A percentile compares a stretch with the other conserved stretches of the same genome.
Conservation (phyloP, 495 filamentous ascomycete species). For the Daldinia concentrica region DNA sequence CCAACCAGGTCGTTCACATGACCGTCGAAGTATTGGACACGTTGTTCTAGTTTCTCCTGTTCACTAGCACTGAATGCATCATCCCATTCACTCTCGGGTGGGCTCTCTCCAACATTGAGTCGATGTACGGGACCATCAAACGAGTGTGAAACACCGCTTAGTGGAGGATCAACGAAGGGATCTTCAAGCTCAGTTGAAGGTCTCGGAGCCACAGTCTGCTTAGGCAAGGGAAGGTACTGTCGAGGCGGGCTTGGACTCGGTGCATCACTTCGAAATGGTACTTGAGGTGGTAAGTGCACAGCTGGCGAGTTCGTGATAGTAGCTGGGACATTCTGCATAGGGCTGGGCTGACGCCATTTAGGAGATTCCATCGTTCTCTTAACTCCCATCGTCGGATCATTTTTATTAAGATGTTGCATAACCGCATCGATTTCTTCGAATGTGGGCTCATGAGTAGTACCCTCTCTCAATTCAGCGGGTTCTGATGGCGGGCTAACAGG, state of each 20-base stretch:
- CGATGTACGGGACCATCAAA: slow-evolving; percentile 69
- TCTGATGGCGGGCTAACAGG: slow-evolving; percentile 45
- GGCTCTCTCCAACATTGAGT: slow-evolving; percentile 69
- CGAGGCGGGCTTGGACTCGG: slow-evolving; percentile 76
- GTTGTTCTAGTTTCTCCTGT: slow-evolving; percentile 78
- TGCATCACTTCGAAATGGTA: slow-evolving; percentile 71
- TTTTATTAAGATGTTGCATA: slow-evolving; percentile 81
- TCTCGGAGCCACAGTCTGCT: slow-evolving; percentile 46
- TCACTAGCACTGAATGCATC: slow-evolving; percentile 83
- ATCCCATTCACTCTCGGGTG: slow-evolving; percentile 89
- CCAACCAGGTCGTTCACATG: slow-evolving; percentile 87
- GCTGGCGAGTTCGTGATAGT: slow-evolving; percentile 60
- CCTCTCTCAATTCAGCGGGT: slow-evolving; percentile 24
- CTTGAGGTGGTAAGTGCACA: slow-evolving; percentile 63
- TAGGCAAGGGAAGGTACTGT: slow-evolving; percentile 57
- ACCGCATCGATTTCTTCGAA: slow-evolving; percentile 86
- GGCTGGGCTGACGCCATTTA: slow-evolving; percentile 56
- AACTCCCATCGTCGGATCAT: slow-evolving; percentile 75
- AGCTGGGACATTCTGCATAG: slow-evolving; percentile 48
- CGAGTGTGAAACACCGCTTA: slow-evolving; percentile 46
- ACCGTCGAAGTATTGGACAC: slow-evolving; percentile 82
- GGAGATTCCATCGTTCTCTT: slow-evolving; percentile 65
- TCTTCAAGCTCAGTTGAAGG: slow-evolving; percentile 57
- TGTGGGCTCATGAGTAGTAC: slow-evolving; percentile 59
- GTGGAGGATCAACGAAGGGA: slow-evolving; percentile 56